Conservation (phyloP, 495 filamentous ascomycete species). For the Podospora fimiseda region DNA sequence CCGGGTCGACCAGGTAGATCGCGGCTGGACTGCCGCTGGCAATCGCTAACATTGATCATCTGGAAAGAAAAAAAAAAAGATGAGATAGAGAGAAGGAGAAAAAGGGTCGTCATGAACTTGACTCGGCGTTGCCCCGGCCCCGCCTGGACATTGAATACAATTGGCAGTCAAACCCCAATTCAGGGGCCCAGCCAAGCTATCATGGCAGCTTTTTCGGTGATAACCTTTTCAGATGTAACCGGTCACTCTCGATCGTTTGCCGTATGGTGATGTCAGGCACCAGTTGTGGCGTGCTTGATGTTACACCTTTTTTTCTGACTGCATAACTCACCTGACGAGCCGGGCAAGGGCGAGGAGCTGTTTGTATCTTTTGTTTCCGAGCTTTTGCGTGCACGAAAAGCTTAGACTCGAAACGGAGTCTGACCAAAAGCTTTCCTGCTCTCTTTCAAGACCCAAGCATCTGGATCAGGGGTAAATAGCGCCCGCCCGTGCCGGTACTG, state of each 20-base stretch:
- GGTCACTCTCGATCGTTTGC: constrained; percentile 1
- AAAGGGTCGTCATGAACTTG: neutral
- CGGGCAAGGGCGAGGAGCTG: neutral
- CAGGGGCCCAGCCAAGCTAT: neutral
- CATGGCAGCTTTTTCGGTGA: neutral
- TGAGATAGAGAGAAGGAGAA: neutral
- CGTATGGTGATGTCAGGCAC: constrained; percentile 4
- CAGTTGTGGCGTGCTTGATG: constrained; percentile 3
- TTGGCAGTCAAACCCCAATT: neutral
- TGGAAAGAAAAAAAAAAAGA: constrained; percentile 14
- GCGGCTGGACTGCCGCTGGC: constrained; percentile 13
- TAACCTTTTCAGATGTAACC: neutral
- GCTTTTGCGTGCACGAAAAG: neutral
- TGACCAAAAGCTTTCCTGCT: too few relatives aligned
- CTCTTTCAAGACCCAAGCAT: neutral
- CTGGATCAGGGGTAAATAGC: constrained; percentile 1
- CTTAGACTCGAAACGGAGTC: too few relatives aligned
- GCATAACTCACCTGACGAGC: neutral
- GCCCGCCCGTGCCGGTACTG: constrained; percentile 5
- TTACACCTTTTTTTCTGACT: neutral
- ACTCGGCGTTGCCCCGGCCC: neutral
- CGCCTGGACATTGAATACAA: neutral
- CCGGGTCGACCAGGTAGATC: constrained; percentile 17
- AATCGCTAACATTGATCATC: constrained; percentile 11
- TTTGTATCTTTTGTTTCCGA: neutral